Evolutionary conservation across 768 basidiomycete genomes (phyloP).

Genomic region (Suillus brevipes): DNA sequence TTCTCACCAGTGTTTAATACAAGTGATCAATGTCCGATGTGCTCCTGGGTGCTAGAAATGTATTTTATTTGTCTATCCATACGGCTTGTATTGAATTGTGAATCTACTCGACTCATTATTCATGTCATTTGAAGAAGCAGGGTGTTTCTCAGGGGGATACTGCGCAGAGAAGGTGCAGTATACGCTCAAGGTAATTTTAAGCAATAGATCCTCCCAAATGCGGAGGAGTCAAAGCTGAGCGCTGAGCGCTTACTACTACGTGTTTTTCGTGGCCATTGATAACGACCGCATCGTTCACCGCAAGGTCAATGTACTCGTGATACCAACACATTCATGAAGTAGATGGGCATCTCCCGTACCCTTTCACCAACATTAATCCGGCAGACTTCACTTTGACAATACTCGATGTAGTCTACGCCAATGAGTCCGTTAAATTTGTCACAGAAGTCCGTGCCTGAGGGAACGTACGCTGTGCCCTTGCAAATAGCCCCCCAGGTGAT

Average conservation of each 20-base stretch:
- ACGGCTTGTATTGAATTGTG: neutral
- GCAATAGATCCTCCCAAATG: conserved; percentile 19
- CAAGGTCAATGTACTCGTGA: conserved; percentile 12
- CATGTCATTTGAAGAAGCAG: neutral
- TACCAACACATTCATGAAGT: neutral
- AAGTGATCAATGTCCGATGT: neutral
- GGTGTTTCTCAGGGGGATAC: neutral
- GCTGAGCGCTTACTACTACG: conserved; percentile 8
- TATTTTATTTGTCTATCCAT: neutral
- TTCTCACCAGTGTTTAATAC: neutral
- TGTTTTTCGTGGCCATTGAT: conserved; percentile 24
- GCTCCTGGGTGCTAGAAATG: neutral
- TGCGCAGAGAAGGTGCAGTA: conserved; percentile 21
- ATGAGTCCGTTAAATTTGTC: neutral
- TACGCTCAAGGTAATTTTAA: conserved; percentile 24
- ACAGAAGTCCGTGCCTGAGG: neutral
- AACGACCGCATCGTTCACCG: conserved; percentile 20
- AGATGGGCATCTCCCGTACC: neutral
- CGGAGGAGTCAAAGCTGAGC: conserved; percentile 17
- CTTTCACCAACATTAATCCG: neutral
- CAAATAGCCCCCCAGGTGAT: neutral
- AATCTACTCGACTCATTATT: neutral
- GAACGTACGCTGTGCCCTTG: neutral
- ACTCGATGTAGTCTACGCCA: neutral
- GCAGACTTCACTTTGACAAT: neutral